These are phyloP conservation scores for Sporothrix luriei DNA, from an alignment of 2,329 filamentous ascomycete genomes.

Conservation along the genomic window DNA sequence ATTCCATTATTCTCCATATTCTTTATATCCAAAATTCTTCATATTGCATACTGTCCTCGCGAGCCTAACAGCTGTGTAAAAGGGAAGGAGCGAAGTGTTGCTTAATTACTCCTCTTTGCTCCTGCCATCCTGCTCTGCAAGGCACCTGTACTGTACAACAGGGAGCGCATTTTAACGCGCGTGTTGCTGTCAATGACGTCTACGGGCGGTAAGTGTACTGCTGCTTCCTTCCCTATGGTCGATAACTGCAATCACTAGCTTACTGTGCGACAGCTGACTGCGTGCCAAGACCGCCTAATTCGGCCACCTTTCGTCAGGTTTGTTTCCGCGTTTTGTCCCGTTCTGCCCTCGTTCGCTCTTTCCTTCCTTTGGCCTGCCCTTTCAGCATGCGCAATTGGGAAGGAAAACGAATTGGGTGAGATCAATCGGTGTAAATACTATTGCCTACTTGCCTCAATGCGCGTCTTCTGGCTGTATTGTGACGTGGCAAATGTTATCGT, in stretches of 20 bases:
- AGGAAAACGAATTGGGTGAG: not conserved
- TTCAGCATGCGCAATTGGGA: not conserved
- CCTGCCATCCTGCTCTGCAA: not conserved
- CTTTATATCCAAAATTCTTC: not conserved
- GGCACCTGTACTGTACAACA: not conserved
- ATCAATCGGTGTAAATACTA: too few species aligned
- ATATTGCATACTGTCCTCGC: not conserved
- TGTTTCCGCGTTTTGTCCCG: slow-evolving; percentile 10
- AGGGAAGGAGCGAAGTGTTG: not conserved
- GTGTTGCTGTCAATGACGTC: slow-evolving; percentile 5
- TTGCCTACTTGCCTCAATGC: not conserved
- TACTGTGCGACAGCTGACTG: not conserved
- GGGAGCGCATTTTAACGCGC: too few species aligned
- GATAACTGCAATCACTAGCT: not conserved
- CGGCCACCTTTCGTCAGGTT: not conserved
- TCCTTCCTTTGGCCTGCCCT: not conserved
- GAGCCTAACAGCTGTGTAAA: not conserved
- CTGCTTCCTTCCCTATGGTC: too few species aligned
- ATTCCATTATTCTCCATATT: too few species aligned
- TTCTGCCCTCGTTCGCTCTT: not conserved
- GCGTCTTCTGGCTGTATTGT: not conserved
- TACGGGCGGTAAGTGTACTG: not conserved
- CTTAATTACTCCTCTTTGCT: not conserved
- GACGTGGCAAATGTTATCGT: not conserved
- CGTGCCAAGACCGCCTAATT: slow-evolving; percentile 18